Base-by-base conservation (phyloP, 2,329 filamentous ascomycete species). In the Fusarium miscanthi region DNA sequence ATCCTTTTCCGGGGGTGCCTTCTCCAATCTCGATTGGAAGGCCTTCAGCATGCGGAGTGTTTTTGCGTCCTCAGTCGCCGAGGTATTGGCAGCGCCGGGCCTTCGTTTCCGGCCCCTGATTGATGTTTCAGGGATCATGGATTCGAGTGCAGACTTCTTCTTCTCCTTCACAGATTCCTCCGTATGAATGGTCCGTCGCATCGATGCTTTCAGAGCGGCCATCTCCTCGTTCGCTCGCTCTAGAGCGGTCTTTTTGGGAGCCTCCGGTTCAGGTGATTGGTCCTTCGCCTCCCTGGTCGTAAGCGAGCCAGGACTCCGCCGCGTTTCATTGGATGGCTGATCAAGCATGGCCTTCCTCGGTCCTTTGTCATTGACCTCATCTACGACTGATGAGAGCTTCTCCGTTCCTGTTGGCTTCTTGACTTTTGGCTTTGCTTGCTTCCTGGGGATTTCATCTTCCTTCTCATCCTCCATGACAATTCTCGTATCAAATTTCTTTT, bases 221-320 rank as follows among this genome's bases (percentile, higher is more conserved):
- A 95, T 94, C 77, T 96, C 92, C 41, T 93, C 92, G 73, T 95
- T 95, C 6, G 92, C 93, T 73, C 86, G 86, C 70, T 94, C 91
- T 14, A 95, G 82, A 2, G 87, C 85, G 3, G 86, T 86, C 76
- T 87, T 88, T 40, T 77, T 80, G 41, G 77, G 76, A n/a, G 69
- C 69, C 42, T 81, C 78, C 13, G 78, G 76, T 57, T 78, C 77
- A 19, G 76, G 71, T 23, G 76, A 75, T 40, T 59, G 35, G 27
- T 78, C 73, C 41, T 70, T 65, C 33, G 56, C 54, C 16, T 63
- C 58, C 19, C 35, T 72, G 41, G 57, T 68, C 42, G 62, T 54
- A 53, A 61, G 63, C 31, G 73, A 57, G 46, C 61, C 74, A 14
- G 62, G 60, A 35, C 67, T 70, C 37, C 40, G 66, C 57, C 70